These are phyloP conservation scores for Monosporozyma servazzii DNA, from an alignment of 805 yeast species.

Conservation along the genomic window DNA sequence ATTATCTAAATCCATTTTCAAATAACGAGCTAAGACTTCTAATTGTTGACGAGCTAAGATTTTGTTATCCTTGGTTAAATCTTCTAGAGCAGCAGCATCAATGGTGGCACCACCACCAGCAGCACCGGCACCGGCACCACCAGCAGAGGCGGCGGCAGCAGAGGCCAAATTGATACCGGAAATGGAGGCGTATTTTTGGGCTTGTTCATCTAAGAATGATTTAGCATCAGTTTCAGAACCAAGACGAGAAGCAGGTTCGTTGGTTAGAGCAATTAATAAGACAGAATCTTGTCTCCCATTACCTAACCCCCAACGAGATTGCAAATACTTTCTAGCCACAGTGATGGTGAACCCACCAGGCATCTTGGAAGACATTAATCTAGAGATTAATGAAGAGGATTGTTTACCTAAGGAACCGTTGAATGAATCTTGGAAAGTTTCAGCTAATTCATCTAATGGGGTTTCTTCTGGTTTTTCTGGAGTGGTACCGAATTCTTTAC, in stretches of 20 bases:
- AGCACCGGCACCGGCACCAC: constrained; percentile 43
- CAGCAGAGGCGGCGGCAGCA: constrained; percentile 46
- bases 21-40: constrained; percentile 89
- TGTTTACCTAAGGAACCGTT: constrained; percentile 88
- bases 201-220: constrained; percentile 70
- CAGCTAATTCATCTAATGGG: constrained; percentile 92
- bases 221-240: constrained; percentile 85
- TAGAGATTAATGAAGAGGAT: constrained; percentile 76
- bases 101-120: constrained; percentile 77
- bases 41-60: constrained; percentile 47
- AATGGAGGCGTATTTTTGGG: constrained; percentile 75
- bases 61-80: constrained; percentile 40
- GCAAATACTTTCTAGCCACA: constrained; percentile 84
- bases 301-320: constrained; percentile 86
- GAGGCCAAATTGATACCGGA: constrained; percentile 71
- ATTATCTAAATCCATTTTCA: constrained; percentile 82
- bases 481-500: constrained; percentile 94
- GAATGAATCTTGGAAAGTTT: constrained; percentile 85
- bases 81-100: constrained; percentile 92
- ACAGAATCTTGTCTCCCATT: constrained; percentile 91
- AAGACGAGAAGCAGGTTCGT: constrained; percentile 86
- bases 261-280: constrained; percentile 70
- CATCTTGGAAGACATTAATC: constrained; percentile 94
- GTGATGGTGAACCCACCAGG: constrained; percentile 98
- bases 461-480: constrained; percentile 99